phyloP scores from a whole-genome alignment of 495 filamentous ascomycete species.

The Podospora pseudoanserina region DNA sequence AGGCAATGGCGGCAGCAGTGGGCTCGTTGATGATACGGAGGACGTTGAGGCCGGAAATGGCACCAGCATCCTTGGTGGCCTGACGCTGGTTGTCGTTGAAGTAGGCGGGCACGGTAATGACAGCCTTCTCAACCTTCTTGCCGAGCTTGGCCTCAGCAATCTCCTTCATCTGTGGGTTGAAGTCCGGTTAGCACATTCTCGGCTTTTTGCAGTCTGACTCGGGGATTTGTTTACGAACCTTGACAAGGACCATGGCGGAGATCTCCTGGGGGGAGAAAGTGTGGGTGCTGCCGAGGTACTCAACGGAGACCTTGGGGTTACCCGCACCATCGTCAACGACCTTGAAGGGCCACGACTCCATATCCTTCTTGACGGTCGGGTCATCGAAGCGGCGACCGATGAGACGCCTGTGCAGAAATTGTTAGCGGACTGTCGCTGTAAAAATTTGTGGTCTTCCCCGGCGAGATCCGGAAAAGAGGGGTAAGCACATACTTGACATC shows the following conservation, averaged over 20 bases:
- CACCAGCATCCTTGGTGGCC: conserved; percentile 97
- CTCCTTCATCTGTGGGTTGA: conserved; percentile 76
- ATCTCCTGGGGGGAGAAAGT: conserved; percentile 97
- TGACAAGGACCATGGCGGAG: conserved; percentile 90
- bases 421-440: conserved; percentile 27
- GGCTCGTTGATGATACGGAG: conserved; percentile 99
- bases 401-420: conserved; percentile 59
- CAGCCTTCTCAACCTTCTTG: conserved; percentile 95
- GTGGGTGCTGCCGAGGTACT: conserved; percentile 93
- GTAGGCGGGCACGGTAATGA: conserved; percentile 97
- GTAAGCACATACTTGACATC: conserved; percentile 69
- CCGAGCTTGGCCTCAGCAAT: conserved; percentile 95
- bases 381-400: conserved; percentile 94
- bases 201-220: background rate
- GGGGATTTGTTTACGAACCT: conserved; percentile 50
- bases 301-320: conserved; percentile 89
- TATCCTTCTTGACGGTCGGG: conserved; percentile 95
- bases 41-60: conserved; percentile 94
- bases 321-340: conserved; percentile 74
- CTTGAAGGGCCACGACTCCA: conserved; percentile 98
- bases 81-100: conserved; percentile 99
- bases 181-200: conserved; percentile 16
- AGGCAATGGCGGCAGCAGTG: conserved; percentile 93
- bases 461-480: background rate
- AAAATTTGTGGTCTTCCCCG: background rate